Evolutionary conservation across 768 basidiomycete species (phyloP).

Genomic region (Kwoniella bestiolae): DNA sequence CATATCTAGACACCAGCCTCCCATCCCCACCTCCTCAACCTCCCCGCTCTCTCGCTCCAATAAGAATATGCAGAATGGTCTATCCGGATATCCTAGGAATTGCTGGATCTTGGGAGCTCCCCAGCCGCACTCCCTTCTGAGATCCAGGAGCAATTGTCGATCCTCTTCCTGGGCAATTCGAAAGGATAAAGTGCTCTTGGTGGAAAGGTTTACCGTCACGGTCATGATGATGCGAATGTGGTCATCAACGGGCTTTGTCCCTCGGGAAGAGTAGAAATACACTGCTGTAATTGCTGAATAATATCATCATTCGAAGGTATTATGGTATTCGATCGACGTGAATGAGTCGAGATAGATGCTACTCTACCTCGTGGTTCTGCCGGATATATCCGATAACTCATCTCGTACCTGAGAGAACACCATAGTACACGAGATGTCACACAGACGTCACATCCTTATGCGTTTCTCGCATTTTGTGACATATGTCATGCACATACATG

Average conservation of each 20-base stretch:
- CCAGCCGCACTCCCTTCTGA: slow-evolving; percentile 40
- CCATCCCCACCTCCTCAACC: slow-evolving; percentile 41
- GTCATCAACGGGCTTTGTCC: neutral
- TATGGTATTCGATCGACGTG: too few species aligned
- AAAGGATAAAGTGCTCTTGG: slow-evolving; percentile 4
- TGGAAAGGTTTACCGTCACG: neutral
- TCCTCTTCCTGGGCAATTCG: slow-evolving; percentile 20
- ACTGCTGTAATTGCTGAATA: too few species aligned
- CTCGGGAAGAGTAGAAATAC: neutral
- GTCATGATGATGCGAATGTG: neutral
- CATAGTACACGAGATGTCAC: neutral
- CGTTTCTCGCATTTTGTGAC: neutral
- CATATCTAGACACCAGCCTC: slow-evolving; percentile 35
- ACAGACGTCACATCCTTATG: neutral
- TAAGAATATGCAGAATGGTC: slow-evolving; percentile 25
- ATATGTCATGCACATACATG: neutral
- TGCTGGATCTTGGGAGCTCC: slow-evolving; percentile 22
- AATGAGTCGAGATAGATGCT: too few species aligned
- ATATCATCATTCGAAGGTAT: too few species aligned
- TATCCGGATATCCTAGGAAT: slow-evolving; percentile 17
- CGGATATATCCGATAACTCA: neutral
- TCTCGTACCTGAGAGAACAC: neutral
- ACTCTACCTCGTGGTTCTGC: neutral
- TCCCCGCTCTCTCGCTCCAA: slow-evolving; percentile 3
- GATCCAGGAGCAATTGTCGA: slow-evolving; percentile 6